These are phyloP conservation scores for Logfia minima DNA, from an alignment of 129 eudicot genomes.

Conservation along the genomic window DNA sequence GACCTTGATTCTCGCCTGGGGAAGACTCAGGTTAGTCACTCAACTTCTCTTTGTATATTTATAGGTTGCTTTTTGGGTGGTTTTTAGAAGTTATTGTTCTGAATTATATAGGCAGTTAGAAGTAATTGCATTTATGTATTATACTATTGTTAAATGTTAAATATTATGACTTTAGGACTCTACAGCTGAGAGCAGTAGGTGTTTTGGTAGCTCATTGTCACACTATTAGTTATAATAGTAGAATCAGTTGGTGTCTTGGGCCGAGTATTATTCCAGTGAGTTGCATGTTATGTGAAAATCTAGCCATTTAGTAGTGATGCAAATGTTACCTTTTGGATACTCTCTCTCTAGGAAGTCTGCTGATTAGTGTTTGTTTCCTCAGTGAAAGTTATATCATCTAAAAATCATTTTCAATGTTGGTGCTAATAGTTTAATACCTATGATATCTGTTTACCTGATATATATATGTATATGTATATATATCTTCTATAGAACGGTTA, in stretches of 20 bases:
- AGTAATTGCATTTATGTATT: background rate
- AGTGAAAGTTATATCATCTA: background rate
- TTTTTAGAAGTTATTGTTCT: background rate
- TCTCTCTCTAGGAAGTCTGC: background rate
- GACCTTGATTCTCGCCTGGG: conserved; percentile 96
- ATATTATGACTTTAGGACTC: background rate
- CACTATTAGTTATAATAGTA: background rate
- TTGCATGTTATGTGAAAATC: background rate
- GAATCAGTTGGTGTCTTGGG: background rate
- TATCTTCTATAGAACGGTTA: background rate
- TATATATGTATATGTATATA: background rate
- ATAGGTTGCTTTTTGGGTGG: background rate
- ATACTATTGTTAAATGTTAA: too few species aligned
- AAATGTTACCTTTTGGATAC: background rate
- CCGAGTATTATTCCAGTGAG: background rate
- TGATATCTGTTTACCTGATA: background rate
- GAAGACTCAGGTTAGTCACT: conserved; percentile 78
- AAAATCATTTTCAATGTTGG: too few species aligned
- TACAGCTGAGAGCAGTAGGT: background rate
- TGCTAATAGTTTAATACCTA: too few species aligned
- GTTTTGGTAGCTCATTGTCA: background rate
- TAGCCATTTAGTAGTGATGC: conserved; percentile 17
- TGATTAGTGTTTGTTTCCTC: background rate
- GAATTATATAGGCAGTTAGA: background rate
- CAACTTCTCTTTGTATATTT: background rate